phyloP scores from a whole-genome alignment of 352 stramenopile genomes.

The Halophytophthora batemanensis region DNA sequence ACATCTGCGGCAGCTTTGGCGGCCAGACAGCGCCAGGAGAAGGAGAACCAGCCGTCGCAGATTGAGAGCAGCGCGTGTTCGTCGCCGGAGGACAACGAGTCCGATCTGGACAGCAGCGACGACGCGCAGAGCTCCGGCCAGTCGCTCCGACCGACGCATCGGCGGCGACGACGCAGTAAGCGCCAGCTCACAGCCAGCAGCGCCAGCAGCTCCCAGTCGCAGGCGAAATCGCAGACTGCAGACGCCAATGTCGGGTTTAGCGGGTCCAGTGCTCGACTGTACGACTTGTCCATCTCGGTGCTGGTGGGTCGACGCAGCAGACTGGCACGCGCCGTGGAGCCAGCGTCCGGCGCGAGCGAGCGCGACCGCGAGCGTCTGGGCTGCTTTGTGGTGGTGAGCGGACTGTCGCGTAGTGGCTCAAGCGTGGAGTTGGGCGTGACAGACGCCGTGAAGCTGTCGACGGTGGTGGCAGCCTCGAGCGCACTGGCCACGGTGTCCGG shows the following conservation, averaged over 20 bases:
- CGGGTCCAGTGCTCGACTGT: constrained; percentile 10
- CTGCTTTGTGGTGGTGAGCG: constrained; percentile 56
- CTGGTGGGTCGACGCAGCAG: constrained; percentile 48
- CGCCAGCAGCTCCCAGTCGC: too few relatives aligned
- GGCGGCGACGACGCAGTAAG: neutral
- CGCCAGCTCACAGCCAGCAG: constrained; percentile 19
- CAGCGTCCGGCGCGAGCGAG: constrained; percentile 2
- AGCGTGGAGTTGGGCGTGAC: constrained; percentile 59
- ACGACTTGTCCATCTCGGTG: constrained; percentile 62
- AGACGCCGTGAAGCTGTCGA: constrained; percentile 57
- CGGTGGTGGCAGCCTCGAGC: constrained; percentile 29
- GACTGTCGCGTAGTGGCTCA: constrained; percentile 30
- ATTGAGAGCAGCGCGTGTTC: too few relatives aligned
- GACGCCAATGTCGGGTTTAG: constrained; percentile 6
- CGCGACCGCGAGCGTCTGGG: constrained; percentile 46
- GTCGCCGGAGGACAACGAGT: too few relatives aligned
- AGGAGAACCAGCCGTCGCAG: too few relatives aligned
- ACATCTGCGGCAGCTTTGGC: too few relatives aligned
- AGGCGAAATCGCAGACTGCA: too few relatives aligned
- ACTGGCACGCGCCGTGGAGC: constrained; percentile 34
- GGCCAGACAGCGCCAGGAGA: too few relatives aligned
- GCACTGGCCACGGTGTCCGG: constrained; percentile 11
- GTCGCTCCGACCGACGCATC: constrained; percentile 13
- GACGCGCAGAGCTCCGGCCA: constrained; percentile 19
- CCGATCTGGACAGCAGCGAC: too few relatives aligned